Evolutionary conservation across 2,329 filamentous ascomycete genomes (phyloP), one percentile per base, ranked within the genome.

Genomic region (Rhynchosporium graminicola): DNA sequence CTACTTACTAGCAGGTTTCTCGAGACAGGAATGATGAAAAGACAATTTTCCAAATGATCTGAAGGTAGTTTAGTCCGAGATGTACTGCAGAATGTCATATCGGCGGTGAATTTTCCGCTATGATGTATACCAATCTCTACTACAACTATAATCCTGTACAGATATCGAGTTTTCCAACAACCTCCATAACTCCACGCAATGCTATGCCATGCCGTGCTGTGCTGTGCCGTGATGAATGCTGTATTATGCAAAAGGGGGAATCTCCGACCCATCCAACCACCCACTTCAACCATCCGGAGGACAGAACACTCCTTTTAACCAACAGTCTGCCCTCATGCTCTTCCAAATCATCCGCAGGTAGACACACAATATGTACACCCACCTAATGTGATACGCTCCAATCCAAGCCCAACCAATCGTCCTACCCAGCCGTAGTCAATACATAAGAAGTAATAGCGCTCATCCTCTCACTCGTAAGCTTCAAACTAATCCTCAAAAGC

Each of bases 381-480:
- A 12, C 20, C 15, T 36, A 62, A 47, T 20, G 60, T 57, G 33
- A 36, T 36, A 6, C 33, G 33, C 5, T 36, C 33, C 33, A 36
- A 36, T 36, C 20, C 33, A 36, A 36, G 5, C 33, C 5, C 33
- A 36, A 6, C 5, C 33, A 36, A 36, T 10, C 9, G 33, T 10
- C 33, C 33, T 36, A 67, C 28, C 77, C 76, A 45, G 76, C 77
- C 40, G 76, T 77, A 20, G 77, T 77, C 33, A 78, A 74, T 8
- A 79, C 77, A 66, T 80, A 80, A 56, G 76, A 78, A 6, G 86
- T 89, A 70, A 89, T 87, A 5, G 84, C 82, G 65, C 86, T 84
- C 92, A 98, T 96, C 69, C 95, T 83, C 82, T 99, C 95, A 61
- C 89, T 96, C 47, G 94, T 98, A 74, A 99, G 77, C 80, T 97